These are phyloP conservation scores for Helenozyma baotianmanensis DNA, from an alignment of 805 yeast species.

Conservation along the genomic window DNA sequence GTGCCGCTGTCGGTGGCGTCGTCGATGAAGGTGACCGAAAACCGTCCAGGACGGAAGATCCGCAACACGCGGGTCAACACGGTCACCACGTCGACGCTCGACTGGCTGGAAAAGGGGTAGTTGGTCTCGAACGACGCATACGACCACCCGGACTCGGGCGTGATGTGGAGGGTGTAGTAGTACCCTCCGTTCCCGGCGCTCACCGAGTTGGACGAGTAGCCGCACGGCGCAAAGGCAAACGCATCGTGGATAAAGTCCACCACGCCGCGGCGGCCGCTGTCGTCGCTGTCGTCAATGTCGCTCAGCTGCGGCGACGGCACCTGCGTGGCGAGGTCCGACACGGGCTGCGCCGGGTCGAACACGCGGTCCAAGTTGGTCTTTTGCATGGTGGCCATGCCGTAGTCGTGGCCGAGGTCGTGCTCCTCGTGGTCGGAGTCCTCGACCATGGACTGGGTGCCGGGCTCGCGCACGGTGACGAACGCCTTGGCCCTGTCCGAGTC, in stretches of 20 bases:
- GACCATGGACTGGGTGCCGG: slow-evolving; percentile 36
- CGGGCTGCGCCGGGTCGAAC: slow-evolving; percentile 22
- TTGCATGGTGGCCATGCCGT: slow-evolving; percentile 67
- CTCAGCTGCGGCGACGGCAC: slow-evolving; percentile 35
- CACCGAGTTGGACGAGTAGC: slow-evolving; percentile 85
- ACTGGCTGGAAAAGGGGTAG: slow-evolving; percentile 46
- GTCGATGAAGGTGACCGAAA: slow-evolving; percentile 46
- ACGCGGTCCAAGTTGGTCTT: slow-evolving; percentile 59
- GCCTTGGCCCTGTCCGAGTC: slow-evolving; percentile 50
- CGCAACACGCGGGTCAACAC: slow-evolving; percentile 56
- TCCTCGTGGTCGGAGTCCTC: slow-evolving; percentile 37
- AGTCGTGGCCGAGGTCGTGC: slow-evolving; percentile 72
- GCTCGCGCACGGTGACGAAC: slow-evolving; percentile 53
- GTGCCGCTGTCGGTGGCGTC: background rate
- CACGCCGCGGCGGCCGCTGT: no score
- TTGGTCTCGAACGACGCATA: slow-evolving; percentile 95
- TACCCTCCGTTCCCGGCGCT: slow-evolving; percentile 43
- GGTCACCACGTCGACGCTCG: slow-evolving; percentile 42
- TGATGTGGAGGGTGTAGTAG: slow-evolving; percentile 82
- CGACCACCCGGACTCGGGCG: slow-evolving; percentile 93
- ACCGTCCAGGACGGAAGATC: slow-evolving; percentile 71
- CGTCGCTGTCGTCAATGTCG: slow-evolving; percentile 24
- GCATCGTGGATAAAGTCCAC: slow-evolving; percentile 65
- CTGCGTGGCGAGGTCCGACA: slow-evolving; percentile 7
- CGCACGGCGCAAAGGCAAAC: slow-evolving; percentile 90